These are phyloP conservation scores for Arbutus unedo DNA, from an alignment of 148 eudicot species.

Conservation along the genomic window DNA sequence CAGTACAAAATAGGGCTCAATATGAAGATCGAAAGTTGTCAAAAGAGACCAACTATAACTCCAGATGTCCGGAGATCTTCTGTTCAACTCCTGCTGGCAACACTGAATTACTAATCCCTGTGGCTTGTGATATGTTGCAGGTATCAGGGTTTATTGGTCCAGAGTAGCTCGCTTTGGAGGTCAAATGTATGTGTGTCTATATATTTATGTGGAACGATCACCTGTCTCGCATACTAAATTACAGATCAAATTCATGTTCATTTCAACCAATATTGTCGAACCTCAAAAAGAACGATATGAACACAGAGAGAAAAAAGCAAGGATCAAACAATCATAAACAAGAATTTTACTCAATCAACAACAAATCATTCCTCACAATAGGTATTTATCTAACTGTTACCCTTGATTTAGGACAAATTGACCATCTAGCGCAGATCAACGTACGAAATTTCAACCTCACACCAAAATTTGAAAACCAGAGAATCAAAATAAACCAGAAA, in stretches of 20 bases:
- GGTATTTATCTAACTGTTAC: background rate
- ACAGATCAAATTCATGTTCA: constrained; percentile 1
- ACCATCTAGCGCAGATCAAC: constrained; percentile 17
- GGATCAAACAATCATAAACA: constrained; percentile 12
- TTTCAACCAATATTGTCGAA: background rate
- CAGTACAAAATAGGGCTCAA: background rate
- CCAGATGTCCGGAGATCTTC: background rate
- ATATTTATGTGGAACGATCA: background rate
- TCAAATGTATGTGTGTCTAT: background rate
- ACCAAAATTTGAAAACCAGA: background rate
- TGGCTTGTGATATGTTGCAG: background rate
- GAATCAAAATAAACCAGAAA: background rate
- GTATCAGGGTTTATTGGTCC: too few species aligned
- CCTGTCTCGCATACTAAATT: background rate
- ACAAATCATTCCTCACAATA: constrained; percentile 3
- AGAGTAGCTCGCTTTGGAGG: too few species aligned
- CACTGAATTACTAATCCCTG: background rate
- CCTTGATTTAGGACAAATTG: background rate
- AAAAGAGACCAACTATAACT: background rate
- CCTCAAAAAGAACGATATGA: background rate
- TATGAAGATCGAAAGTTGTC: background rate
- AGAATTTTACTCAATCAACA: background rate
- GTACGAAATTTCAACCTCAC: background rate
- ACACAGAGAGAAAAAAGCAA: background rate
- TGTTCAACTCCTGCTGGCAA: background rate